A percentile compares a stretch with the other conserved stretches of the same genome.
These are phyloP conservation scores for Phytopythium helicoides DNA, from an alignment of 352 stramenopile genomes.

Conservation along the genomic window DNA sequence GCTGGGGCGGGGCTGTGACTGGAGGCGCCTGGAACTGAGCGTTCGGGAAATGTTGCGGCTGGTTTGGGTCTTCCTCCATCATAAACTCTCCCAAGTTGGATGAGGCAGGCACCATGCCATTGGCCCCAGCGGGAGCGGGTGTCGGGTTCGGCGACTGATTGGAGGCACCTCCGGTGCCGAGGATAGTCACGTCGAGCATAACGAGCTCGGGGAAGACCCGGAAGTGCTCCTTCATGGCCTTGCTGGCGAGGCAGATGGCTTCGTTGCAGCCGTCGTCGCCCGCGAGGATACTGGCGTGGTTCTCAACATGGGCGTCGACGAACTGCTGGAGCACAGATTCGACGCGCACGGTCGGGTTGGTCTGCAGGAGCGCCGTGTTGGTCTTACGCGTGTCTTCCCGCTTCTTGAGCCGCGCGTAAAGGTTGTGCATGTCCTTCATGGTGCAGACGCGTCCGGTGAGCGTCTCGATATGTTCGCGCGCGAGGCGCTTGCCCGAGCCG, in stretches of 20 bases:
- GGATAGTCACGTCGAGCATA: constrained; percentile 49
- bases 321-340: constrained; percentile 64
- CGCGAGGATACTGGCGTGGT: constrained; percentile 72
- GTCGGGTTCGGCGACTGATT: no score
- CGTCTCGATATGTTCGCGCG: constrained; percentile 59
- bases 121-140: no score
- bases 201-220: constrained; percentile 58
- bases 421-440: constrained; percentile 83
- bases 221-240: constrained; percentile 73
- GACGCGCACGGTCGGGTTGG: constrained; percentile 27
- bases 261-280: constrained; percentile 72
- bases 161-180: constrained; percentile 8
- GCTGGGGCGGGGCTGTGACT: constrained; percentile 9
- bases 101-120: no score
- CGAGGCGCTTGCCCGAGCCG: constrained; percentile 64
- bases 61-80: not conserved
- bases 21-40: not conserved
- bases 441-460: constrained; percentile 68
- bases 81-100: not conserved
- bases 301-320: constrained; percentile 66
- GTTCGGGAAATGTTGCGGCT: not conserved
- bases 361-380: constrained; percentile 23
- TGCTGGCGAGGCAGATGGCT: constrained; percentile 67
- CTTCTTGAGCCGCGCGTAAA: constrained; percentile 62
- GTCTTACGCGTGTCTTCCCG: constrained; percentile 54